These are phyloP conservation scores for Melocanna baccifera DNA, from an alignment of 176 grass and related monocot species.

Conservation along the genomic window DNA sequence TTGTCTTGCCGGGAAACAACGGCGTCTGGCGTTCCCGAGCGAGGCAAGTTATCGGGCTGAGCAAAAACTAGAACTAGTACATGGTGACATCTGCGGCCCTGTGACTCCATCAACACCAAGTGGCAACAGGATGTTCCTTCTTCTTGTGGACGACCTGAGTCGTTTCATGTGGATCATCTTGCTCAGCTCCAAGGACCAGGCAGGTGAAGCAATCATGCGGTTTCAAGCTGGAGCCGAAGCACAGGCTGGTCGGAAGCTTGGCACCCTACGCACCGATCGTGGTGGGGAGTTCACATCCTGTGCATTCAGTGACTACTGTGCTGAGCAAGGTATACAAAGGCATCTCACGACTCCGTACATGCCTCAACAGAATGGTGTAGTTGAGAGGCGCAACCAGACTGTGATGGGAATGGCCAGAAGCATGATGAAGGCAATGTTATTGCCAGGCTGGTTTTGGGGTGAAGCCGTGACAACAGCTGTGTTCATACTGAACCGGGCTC, in stretches of 20 bases:
- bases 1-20: neutral
- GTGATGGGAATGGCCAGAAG: too few species aligned
- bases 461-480: neutral
- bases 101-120: neutral
- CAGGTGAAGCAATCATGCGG: too few species aligned
- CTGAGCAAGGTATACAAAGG: neutral
- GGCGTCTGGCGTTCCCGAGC: neutral
- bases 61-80: too few species aligned
- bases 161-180: too few species aligned
- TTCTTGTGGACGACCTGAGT: too few species aligned
- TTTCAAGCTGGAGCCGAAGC: too few species aligned
- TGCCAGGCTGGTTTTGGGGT: neutral
- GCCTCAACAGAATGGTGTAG: neutral
- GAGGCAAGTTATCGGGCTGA: too few species aligned
- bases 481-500: neutral
- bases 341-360: neutral
- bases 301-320: neutral
- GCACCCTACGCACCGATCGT: too few species aligned
- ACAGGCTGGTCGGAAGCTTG: fast-evolving
- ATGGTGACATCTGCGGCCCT: neutral
- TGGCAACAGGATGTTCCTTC: too few species aligned
- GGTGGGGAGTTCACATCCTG: neutral
- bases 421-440: neutral
- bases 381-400: too few species aligned
- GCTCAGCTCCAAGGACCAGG: too few species aligned